Evolutionary conservation across 2,329 filamentous ascomycete species (phyloP).

Genomic region (Fusarium subtropicale): DNA sequence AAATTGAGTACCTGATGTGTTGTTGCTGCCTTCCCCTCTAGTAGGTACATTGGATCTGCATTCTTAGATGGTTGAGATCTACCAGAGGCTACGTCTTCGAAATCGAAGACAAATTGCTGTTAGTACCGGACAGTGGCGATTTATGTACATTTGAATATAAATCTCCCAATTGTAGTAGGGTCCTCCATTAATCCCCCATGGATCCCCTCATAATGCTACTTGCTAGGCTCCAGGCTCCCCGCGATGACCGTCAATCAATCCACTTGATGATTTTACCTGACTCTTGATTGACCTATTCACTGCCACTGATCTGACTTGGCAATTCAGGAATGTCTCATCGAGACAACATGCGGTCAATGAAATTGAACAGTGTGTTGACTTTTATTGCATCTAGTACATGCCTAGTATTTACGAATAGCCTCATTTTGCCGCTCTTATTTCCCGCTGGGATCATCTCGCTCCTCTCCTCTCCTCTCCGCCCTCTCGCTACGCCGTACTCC

Average conservation of each 20-base stretch:
- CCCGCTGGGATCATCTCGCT: conserved; percentile 7
- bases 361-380: background rate
- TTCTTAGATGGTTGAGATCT: conserved; percentile 36
- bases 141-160: background rate
- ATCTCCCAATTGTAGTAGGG: conserved; percentile 14
- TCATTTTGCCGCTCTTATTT: conserved; percentile 35
- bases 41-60: conserved; percentile 33
- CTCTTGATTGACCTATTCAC: conserved; percentile 17
- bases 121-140: conserved; percentile 19
- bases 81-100: conserved; percentile 21
- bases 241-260: conserved; percentile 33
- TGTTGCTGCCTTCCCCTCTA: conserved; percentile 22
- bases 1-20: conserved; percentile 6
- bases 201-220: conserved; percentile 11
- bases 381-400: background rate
- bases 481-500: conserved; percentile 16
- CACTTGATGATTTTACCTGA: conserved; percentile 38
- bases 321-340: conserved; percentile 1
- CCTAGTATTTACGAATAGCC: conserved; percentile 29
- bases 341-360: conserved; percentile 30
- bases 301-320: conserved; percentile 31
- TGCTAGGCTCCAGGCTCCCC: conserved; percentile 4
- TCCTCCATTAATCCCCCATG: conserved; percentile 22
- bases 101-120: background rate
- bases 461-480: conserved; percentile 32